Evolutionary conservation across 2,329 filamentous ascomycete species (phyloP), one percentile per base, ranked within the genome.

Genomic region (Hysterium pulicare): DNA sequence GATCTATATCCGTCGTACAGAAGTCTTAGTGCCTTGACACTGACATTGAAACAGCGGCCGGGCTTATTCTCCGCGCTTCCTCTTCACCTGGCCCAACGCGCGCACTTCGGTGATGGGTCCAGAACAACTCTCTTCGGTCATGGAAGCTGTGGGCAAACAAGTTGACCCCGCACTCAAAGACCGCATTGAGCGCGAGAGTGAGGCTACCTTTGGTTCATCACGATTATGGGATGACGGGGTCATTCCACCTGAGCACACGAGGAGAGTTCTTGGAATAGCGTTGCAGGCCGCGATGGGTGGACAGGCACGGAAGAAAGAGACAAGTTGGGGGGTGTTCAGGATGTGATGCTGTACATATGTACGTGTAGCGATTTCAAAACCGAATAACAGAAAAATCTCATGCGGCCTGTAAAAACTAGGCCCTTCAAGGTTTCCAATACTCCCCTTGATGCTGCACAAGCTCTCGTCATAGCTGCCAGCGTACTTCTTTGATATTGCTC

Each of bases 21-120:
- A n/a, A n/a, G n/a, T n/a, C n/a, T n/a, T n/a, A n/a, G n/a, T n/a
- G n/a, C n/a, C n/a, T n/a, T n/a, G 15, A 20, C 5, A 26, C 30
- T 41, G 23, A 19, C 33, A 34, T 30, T 10, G 4, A 8, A 2
- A 7, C 40, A 79, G 89, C 62, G 93, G 93, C 17, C 80, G 93
- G 38, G 91, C 93, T 2, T 98, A 96, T 68, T 82, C 81, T n/a
- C 91, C 91, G 0, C 77, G 90, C 10, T 89, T 97, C 67, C 70
- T 97, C 47, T 96, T 89, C 83, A 94, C 91, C 77, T 98, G 93
- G 93, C 93, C 93, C 31, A 95, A 95, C 56, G 90, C 93, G n/a
- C 86, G 87, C 61, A 89, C 95, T 39, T 88, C 87, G 23, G 90
- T 98, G 55, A 98, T 98, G 93, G 93, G 93, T 16, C 79, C 86